Percentiles rank a stretch among this genome's conserved stretches.
Evolutionary conservation across 208 protist genomes (phyloP).

Genomic region (Endotrypanum monterogeii): DNA sequence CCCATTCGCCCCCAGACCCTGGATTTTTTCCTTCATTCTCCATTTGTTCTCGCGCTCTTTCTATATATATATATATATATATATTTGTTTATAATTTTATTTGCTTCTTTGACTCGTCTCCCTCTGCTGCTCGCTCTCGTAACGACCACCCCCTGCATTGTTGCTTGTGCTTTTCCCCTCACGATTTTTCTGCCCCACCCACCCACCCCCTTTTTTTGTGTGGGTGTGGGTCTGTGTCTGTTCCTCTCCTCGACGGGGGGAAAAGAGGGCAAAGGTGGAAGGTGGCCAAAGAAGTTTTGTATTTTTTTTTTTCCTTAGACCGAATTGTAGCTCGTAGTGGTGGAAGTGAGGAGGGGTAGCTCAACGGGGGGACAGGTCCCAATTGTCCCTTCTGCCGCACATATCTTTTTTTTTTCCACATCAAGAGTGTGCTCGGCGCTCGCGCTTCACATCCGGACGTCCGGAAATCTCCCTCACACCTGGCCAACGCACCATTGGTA

Average conservation of each 20-base stretch:
- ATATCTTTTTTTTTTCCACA: neutral
- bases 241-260: neutral
- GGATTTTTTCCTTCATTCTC: too few species aligned
- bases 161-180: neutral
- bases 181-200: neutral
- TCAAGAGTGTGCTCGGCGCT: neutral
- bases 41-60: too few species aligned
- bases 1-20: too few species aligned
- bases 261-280: too few species aligned
- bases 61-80: neutral
- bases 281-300: neutral
- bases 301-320: neutral
- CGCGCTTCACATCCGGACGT: neutral
- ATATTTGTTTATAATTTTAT: neutral
- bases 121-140: neutral
- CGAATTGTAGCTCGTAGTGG: neutral
- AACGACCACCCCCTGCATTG: neutral
- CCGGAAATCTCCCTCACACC: neutral
- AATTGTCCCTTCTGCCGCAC: neutral
- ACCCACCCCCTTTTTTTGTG: neutral
- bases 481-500: neutral
- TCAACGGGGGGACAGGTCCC: too few species aligned
- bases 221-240: conserved; percentile 7
- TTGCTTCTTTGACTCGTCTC: conserved; percentile 3
- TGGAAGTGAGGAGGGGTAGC: too few species aligned